phyloP scores from a whole-genome alignment of 176 grass and related monocot genomes.

The Saccharum officinarum region DNA sequence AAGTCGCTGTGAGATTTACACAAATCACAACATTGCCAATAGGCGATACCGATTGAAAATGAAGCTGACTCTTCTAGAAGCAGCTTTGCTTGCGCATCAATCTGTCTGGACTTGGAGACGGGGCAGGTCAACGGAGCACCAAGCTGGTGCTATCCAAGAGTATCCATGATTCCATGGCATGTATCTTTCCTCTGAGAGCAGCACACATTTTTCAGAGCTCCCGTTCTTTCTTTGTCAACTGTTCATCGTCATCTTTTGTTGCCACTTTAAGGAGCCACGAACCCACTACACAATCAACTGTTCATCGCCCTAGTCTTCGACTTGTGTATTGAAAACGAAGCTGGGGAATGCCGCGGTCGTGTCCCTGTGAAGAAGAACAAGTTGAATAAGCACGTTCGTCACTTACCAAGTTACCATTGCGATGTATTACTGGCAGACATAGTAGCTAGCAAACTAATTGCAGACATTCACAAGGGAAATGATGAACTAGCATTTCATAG shows the following conservation, averaged over 20 bases:
- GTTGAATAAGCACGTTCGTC: neutral
- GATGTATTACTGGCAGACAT: neutral
- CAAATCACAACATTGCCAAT: too few relatives aligned
- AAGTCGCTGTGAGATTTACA: neutral
- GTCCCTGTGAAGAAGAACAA: conserved; percentile 38
- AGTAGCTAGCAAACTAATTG: neutral
- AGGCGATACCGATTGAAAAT: too few relatives aligned
- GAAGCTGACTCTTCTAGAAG: too few relatives aligned
- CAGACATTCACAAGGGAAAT: neutral
- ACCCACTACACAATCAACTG: neutral
- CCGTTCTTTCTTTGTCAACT: neutral
- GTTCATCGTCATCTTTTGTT: neutral
- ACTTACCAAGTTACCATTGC: neutral
- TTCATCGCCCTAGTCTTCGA: conserved; percentile 42
- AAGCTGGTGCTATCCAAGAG: too few relatives aligned
- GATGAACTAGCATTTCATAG: neutral
- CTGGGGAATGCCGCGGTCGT: conserved; percentile 58
- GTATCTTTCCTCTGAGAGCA: neutral
- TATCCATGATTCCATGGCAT: too few relatives aligned
- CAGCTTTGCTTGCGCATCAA: too few relatives aligned
- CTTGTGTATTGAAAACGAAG: conserved; percentile 66
- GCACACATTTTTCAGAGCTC: neutral
- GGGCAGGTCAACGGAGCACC: too few relatives aligned
- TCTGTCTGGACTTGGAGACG: too few relatives aligned
- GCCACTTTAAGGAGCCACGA: neutral